Conservation (phyloP, 129 eudicot genomes). For the Helianthus tuberosus region DNA sequence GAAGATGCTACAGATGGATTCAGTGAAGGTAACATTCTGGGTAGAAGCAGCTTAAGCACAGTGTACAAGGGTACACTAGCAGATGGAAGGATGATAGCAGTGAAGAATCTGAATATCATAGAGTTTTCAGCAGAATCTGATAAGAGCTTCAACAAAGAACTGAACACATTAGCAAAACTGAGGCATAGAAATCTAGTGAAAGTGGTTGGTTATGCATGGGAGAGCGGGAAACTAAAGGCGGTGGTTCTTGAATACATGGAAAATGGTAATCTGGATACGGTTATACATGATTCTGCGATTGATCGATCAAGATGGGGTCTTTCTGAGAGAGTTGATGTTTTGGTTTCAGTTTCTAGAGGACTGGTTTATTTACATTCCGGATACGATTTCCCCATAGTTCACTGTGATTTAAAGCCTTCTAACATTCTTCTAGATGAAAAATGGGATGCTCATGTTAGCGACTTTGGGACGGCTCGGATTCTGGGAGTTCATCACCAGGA, state of each 20-base stretch:
- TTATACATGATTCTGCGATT: constrained; percentile 53
- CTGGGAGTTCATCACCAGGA: constrained; percentile 41
- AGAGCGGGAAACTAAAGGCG: constrained; percentile 70
- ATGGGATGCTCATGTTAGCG: constrained; percentile 83
- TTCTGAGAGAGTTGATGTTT: constrained; percentile 52
- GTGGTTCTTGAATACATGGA: constrained; percentile 89
- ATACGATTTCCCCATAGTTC: constrained; percentile 89
- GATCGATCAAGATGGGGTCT: constrained; percentile 57
- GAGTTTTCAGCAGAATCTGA: constrained; percentile 67
- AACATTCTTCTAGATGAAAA: constrained; percentile 68
- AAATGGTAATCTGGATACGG: constrained; percentile 75
- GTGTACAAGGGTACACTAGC: constrained; percentile 83
- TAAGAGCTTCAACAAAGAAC: constrained; percentile 71
- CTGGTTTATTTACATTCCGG: constrained; percentile 79
- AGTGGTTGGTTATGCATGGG: constrained; percentile 91
- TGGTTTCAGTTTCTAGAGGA: constrained; percentile 68
- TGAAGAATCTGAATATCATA: constrained; percentile 62
- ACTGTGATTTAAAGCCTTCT: constrained; percentile 93
- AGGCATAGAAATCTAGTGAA: constrained; percentile 88
- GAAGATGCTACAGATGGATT: constrained; percentile 63
- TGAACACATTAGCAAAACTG: constrained; percentile 54
- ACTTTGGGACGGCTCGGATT: constrained; percentile 89
- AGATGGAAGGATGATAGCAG: constrained; percentile 66
- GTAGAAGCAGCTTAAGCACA: constrained; percentile 72
- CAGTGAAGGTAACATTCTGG: constrained; percentile 58